Conservation (phyloP, 441 rosid genomes). For the Flueggea neowawraea region DNA sequence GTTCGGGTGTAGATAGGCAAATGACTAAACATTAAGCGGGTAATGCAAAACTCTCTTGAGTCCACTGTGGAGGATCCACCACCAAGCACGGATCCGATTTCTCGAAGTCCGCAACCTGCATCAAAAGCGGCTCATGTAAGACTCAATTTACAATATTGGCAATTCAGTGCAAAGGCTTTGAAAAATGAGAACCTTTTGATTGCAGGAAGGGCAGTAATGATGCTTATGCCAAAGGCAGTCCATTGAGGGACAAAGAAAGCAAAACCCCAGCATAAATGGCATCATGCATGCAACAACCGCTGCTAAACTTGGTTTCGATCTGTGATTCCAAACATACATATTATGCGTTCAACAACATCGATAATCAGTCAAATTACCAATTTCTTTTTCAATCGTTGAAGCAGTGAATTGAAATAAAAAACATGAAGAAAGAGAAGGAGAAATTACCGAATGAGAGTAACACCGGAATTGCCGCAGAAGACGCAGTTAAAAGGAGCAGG, state of each 20-base stretch:
- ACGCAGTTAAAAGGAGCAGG: conserved; percentile 86
- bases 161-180: no score
- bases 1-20: neutral
- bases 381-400: no score
- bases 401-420: neutral
- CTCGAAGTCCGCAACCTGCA: conserved; percentile 81
- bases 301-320: conserved; percentile 69
- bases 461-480: conserved; percentile 67
- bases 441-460: conserved; percentile 61
- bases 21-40: conserved; percentile 33
- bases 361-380: no score
- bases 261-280: conserved; percentile 63
- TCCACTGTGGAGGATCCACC: conserved; percentile 82
- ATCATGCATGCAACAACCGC: conserved; percentile 73
- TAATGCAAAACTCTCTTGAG: conserved; percentile 51
- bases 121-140: conserved; percentile 7
- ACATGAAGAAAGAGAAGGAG: neutral
- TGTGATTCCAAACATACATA: conserved; percentile 3
- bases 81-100: conserved; percentile 77
- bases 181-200: conserved; percentile 30
- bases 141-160: no score
- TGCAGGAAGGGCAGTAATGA: conserved; percentile 86
- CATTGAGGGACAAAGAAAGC: conserved; percentile 93
- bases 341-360: no score
- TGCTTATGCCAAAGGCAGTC: conserved; percentile 98